Evolutionary conservation across 2,329 filamentous ascomycete species (phyloP).

Genomic region (Alternaria solani): DNA sequence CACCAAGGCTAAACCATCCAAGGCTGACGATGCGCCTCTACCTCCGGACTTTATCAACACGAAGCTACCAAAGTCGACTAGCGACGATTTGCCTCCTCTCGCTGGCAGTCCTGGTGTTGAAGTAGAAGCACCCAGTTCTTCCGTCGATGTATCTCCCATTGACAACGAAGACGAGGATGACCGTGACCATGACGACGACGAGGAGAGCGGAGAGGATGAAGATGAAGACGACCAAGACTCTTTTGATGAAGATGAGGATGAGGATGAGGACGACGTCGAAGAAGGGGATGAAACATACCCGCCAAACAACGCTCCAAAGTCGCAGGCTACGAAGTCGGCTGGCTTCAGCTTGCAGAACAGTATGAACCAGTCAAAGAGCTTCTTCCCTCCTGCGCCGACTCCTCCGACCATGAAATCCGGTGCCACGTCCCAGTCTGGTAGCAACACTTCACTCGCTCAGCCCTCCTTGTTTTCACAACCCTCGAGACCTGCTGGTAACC

Average conservation of each 20-base stretch:
- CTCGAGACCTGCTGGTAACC: conserved; percentile 15
- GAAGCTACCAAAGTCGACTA: conserved; percentile 38
- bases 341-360: conserved; percentile 33
- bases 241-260: conserved; percentile 52
- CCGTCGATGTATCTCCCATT: conserved; percentile 42
- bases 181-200: conserved; percentile 43
- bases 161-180: conserved; percentile 38
- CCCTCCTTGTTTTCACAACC: conserved; percentile 29
- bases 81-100: conserved; percentile 55
- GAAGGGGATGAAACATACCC: conserved; percentile 54
- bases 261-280: conserved; percentile 51
- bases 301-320: conserved; percentile 27
- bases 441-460: conserved; percentile 29
- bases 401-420: conserved; percentile 41
- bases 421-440: conserved; percentile 32
- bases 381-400: conserved; percentile 43
- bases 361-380: conserved; percentile 31
- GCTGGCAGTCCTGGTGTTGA: conserved; percentile 59
- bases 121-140: conserved; percentile 48
- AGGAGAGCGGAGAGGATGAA: conserved; percentile 52
- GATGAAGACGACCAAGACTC: conserved; percentile 52
- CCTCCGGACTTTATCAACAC: conserved; percentile 46
- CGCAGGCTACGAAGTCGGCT: conserved; percentile 20
- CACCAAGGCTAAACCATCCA: conserved; percentile 36
- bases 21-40: conserved; percentile 45